Evolutionary conservation across 140 eudicot genomes (phyloP), one percentile per base, ranked within the genome.

Genomic region (Cichorium intybus): DNA sequence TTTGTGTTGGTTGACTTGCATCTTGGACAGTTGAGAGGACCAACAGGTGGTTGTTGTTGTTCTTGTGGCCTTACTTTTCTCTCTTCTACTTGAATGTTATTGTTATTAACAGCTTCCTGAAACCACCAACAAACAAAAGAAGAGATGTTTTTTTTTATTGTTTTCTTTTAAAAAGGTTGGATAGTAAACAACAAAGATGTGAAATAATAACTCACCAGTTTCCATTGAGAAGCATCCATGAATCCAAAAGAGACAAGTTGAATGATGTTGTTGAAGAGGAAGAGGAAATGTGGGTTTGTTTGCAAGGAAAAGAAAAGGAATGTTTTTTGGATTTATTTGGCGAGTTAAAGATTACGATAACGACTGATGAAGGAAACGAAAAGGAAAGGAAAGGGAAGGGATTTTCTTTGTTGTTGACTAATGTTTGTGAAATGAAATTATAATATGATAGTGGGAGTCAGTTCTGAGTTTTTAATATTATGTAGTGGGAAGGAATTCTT

Each of bases 1-100:
- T 65, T 65, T 6, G 71, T 65, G 49, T 65, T 65, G 29, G 59
- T 49, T 52, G 71, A 65, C 33, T 65, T 52, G 57, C 71, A 65
- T 49, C 71, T 49, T 31, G 71, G 65, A 35, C 65, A 60, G 65
- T 60, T 35, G 17, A 43, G 18, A 43, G 18, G 17, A 56, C 45
- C 62, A 17, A 43, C 37, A 1, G 37, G 9, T 7, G 6, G 11
- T 31, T 31, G 37, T 14, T 15, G 18, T 35, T 21, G 27, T 60
- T 60, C 45, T 17, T 60, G 24, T 34, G 65, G 65, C 51, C 51
- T 60, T 34, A 15, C 50, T 50, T 21, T 60, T 31, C 24, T 35
- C 51, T 60, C 65, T 4, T 60, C 7, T 14, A 60, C 50, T 20
- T 60, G 50, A 60, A 1, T 34, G 6, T 31, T 60, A 34, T 20